Evolutionary conservation across 2,329 filamentous ascomycete species (phyloP).

Genomic region (Fusarium armeniacum): DNA sequence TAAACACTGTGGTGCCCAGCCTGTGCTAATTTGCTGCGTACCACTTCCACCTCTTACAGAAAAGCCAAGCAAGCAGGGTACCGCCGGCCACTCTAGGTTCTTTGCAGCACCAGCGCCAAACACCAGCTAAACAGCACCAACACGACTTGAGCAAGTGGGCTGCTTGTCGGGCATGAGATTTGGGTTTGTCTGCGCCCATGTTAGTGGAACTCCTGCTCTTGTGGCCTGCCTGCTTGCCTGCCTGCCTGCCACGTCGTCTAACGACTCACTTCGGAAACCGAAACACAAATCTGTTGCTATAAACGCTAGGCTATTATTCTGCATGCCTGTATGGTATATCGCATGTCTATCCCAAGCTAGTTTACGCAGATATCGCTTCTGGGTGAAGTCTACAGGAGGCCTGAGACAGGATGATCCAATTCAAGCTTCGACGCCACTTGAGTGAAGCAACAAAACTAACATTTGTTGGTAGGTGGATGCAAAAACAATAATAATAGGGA

Average conservation of each 20-base stretch:
- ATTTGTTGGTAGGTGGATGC: not conserved
- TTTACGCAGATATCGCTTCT: slow-evolving; percentile 2
- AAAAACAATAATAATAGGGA: not conserved
- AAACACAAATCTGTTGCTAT: slow-evolving; percentile 27
- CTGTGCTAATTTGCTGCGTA: slow-evolving; percentile 15
- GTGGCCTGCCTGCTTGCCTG: slow-evolving; percentile 44
- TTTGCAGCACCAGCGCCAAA: slow-evolving; percentile 21
- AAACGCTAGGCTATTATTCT: slow-evolving; percentile 19
- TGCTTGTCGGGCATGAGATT: slow-evolving; percentile 19
- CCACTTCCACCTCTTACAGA: not conserved
- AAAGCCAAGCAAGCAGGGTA: slow-evolving; percentile 9
- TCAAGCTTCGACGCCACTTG: not conserved
- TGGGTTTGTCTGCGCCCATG: slow-evolving; percentile 14
- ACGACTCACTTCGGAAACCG: slow-evolving; percentile 35
- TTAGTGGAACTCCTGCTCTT: slow-evolving; percentile 35
- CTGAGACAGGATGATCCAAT: slow-evolving; percentile 19
- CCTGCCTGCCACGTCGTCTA: slow-evolving; percentile 45
- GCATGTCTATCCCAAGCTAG: slow-evolving; percentile 8
- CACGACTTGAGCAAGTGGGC: slow-evolving; percentile 25
- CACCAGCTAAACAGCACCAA: slow-evolving; percentile 2
- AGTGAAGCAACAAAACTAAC: slow-evolving; percentile 1
- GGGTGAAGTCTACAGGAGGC: not conserved
- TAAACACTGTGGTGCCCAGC: slow-evolving; percentile 17
- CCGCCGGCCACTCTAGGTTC: slow-evolving; percentile 6
- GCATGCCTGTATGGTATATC: slow-evolving; percentile 4